Base-by-base conservation (phyloP, 2,329 filamentous ascomycete genomes). In the Thelonectria discophora region DNA sequence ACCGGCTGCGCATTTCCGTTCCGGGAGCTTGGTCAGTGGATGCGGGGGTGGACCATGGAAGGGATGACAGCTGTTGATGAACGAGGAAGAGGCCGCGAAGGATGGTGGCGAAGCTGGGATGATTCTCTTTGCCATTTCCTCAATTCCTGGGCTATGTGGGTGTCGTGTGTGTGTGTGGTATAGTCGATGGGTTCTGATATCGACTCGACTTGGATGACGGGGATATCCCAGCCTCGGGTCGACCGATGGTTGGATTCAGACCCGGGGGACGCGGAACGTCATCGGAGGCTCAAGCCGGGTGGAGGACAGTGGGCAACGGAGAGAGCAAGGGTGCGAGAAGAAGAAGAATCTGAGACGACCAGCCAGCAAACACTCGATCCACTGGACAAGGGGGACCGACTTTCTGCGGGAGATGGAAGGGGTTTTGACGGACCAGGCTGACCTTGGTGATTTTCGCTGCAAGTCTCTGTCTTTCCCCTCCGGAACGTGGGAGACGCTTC, bases 31-130 rank as follows among this genome's bases (percentile, higher is more conserved):
- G 69, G 69, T 69, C 69, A 18, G 30, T 52, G 55, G 63, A 52
- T 70, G 69, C 64, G 67, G 69, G 69, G 69, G 66, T 72, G 63
- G 64, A 70, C 69, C 69, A 67, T 66, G 66, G 39, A 45, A 45
- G 63, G 49, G 65, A 66, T 69, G 69, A 66, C 54, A 71, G 60
- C 55, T 66, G 55, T 64, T 45, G 24, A 17, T 40, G 40, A 39
- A 34, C 49, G 48, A 54, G 54, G 50, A 64, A 24, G 21, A 24
- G 21, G 63, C 62, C 30, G 24, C 55, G 32, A 11, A 30, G 27
- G 56, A 60, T 57, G 60, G 65, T 61, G 60, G 63, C 60, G 52
- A 66, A 47, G 58, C 54, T 53, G 20, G 49, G 34, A 34, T 30
- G 32, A 37, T 37, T 2, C 12, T 4, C 15, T 61, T 37, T 5